Evolutionary conservation across 768 basidiomycete species (phyloP).

Genomic region (Leccinellum albellum): DNA sequence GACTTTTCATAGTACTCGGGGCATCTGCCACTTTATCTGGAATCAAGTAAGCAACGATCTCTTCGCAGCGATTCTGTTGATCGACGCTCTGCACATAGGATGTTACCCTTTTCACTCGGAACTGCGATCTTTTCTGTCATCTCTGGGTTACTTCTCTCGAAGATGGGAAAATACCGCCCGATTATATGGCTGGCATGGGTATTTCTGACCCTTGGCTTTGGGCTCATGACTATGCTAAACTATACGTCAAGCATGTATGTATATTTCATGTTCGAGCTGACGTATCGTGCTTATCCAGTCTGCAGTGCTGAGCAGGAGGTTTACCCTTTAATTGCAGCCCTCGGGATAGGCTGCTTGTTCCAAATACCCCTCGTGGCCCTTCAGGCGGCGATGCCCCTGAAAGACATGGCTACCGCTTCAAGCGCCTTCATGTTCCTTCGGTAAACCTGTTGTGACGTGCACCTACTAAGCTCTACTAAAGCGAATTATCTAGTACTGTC

Average conservation of each 20-base stretch:
- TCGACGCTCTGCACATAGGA: constrained; percentile 38
- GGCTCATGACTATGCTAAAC: constrained; percentile 71
- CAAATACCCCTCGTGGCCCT: constrained; percentile 66
- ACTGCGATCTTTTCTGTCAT: constrained; percentile 49
- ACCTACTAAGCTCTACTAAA: background rate
- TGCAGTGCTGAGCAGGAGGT: constrained; percentile 59
- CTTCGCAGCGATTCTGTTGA: background rate
- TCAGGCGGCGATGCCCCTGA: constrained; percentile 84
- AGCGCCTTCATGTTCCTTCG: constrained; percentile 67
- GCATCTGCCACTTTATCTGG: constrained; percentile 69
- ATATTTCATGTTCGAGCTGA: background rate
- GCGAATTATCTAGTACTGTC: constrained; percentile 43
- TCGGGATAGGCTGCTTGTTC: constrained; percentile 66
- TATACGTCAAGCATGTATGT: constrained; percentile 41
- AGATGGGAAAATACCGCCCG: constrained; percentile 53
- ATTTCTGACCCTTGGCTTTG: constrained; percentile 59
- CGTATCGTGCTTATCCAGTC: constrained; percentile 5
- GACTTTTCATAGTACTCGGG: constrained; percentile 47
- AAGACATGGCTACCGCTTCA: constrained; percentile 83
- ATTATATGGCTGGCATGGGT: constrained; percentile 62
- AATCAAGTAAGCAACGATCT: constrained; percentile 45
- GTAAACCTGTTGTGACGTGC: constrained; percentile 28
- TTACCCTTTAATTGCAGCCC: constrained; percentile 61
- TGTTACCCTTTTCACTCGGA: constrained; percentile 72
- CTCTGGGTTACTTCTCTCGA: constrained; percentile 56